Conservation (phyloP, 192 early-diverging fungal species). For the Backusella australiensis region DNA sequence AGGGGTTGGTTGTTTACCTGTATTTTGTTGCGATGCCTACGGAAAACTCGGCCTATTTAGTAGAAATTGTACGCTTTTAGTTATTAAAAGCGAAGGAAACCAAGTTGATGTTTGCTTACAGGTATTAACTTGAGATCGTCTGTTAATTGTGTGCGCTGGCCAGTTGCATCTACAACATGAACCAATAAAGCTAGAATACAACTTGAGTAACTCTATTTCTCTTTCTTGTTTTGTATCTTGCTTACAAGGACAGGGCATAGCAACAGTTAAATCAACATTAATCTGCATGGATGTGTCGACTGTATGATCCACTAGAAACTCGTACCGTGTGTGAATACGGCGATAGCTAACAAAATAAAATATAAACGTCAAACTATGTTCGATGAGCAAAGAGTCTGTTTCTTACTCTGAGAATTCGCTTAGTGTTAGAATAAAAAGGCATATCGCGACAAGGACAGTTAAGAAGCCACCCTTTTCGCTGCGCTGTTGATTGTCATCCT, state of each 20-base stretch:
- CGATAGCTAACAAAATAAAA: constrained; percentile 30
- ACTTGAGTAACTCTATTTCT: background rate
- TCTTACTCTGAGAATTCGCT: constrained; percentile 70
- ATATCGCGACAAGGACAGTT: constrained; percentile 64
- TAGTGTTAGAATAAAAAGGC: constrained; percentile 65
- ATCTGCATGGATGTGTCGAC: constrained; percentile 68
- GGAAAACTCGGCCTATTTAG: constrained; percentile 26
- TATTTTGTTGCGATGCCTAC: constrained; percentile 24
- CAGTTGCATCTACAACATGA: constrained; percentile 69
- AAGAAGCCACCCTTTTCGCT: constrained; percentile 74
- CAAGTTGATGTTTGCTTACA: constrained; percentile 28
- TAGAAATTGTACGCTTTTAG: background rate
- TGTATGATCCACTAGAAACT: constrained; percentile 77
- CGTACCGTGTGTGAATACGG: constrained; percentile 60
- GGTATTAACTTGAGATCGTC: constrained; percentile 51
- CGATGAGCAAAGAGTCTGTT: background rate
- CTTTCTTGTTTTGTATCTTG: background rate
- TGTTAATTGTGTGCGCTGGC: constrained; percentile 54
- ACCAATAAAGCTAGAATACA: constrained; percentile 25
- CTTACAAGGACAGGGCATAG: constrained; percentile 77
- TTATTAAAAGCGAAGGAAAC: background rate
- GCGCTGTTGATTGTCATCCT: constrained; percentile 69
- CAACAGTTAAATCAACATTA: constrained; percentile 84
- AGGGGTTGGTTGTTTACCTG: constrained; percentile 1
- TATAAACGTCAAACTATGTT: background rate